Conservation (phyloP, 2,329 filamentous ascomycete genomes). For the Alternaria solani region DNA sequence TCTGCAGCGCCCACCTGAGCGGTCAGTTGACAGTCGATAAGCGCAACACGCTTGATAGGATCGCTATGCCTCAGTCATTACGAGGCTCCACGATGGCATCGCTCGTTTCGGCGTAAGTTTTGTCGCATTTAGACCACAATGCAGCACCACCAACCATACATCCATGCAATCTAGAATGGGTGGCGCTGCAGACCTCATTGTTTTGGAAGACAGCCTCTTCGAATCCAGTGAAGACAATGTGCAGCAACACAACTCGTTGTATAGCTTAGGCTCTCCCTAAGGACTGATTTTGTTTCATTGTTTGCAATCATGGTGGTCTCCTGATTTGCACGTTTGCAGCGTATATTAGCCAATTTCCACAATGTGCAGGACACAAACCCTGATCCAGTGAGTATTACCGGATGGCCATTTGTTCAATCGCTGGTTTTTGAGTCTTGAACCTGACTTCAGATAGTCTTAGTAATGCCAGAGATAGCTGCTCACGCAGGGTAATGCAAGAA, state of each 20-base stretch:
- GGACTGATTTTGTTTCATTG: not conserved
- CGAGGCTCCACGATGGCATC: not conserved
- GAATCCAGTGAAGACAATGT: not conserved
- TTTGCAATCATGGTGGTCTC: not conserved
- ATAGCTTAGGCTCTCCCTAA: not conserved
- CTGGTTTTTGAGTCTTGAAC: not conserved
- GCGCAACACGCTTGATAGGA: slow-evolving; percentile 7
- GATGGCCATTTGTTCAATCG: not conserved
- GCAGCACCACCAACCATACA: not conserved
- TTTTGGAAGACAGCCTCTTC: not conserved
- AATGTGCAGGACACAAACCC: not conserved
- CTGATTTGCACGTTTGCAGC: not conserved
- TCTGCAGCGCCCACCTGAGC: not conserved
- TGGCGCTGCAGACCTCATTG: not conserved
- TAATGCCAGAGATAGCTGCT: not conserved
- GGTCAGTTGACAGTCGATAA: slow-evolving; percentile 2
- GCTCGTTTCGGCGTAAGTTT: not conserved
- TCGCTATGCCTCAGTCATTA: not conserved
- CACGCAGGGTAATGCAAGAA: not conserved
- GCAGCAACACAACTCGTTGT: not conserved
- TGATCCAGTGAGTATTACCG: not conserved
- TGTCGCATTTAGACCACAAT: not conserved
- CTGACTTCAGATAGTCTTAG: not conserved
- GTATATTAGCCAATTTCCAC: not conserved
- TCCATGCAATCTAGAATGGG: not conserved